A percentile compares a stretch with the other conserved stretches of the same genome.
These are phyloP conservation scores for Penicillium brevicompactum DNA, from an alignment of 2,329 filamentous ascomycete species.

Conservation along the genomic window DNA sequence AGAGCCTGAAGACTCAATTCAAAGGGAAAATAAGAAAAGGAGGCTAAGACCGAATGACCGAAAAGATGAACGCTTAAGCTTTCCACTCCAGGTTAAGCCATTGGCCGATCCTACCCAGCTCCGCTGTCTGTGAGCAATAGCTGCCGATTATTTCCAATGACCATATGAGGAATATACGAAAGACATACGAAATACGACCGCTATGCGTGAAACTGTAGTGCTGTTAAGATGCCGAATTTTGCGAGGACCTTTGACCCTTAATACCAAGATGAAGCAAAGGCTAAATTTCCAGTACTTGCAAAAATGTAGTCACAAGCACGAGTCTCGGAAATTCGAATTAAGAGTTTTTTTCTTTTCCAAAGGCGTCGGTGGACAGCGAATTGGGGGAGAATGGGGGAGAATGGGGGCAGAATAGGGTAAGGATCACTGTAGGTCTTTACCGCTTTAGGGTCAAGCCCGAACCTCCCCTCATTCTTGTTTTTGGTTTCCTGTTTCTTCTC, in stretches of 20 bases:
- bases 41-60: not conserved
- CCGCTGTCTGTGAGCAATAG: not conserved
- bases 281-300: not conserved
- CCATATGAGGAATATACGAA: too few relatives aligned
- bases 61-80: conserved; percentile 2
- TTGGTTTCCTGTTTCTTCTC: not conserved
- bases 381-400: not conserved
- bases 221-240: not conserved
- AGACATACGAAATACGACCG: not conserved
- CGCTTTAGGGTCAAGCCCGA: conserved; percentile 6
- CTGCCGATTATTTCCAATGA: not conserved
- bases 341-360: not conserved
- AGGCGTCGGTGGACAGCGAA: not conserved
- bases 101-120: conserved; percentile 3
- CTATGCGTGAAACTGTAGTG: too few relatives aligned
- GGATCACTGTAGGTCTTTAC: not conserved
- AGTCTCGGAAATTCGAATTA: not conserved
- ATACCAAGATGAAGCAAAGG: not conserved
- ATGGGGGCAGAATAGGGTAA: not conserved
- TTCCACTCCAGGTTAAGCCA: conserved; percentile 3
- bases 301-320: not conserved
- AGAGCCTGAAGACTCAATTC: not conserved
- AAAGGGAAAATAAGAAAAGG: not conserved
- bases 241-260: not conserved
- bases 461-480: conserved; percentile 3